Base-by-base conservation (phyloP, 768 basidiomycete species). In the Phlebiopsis flavidoalba region DNA sequence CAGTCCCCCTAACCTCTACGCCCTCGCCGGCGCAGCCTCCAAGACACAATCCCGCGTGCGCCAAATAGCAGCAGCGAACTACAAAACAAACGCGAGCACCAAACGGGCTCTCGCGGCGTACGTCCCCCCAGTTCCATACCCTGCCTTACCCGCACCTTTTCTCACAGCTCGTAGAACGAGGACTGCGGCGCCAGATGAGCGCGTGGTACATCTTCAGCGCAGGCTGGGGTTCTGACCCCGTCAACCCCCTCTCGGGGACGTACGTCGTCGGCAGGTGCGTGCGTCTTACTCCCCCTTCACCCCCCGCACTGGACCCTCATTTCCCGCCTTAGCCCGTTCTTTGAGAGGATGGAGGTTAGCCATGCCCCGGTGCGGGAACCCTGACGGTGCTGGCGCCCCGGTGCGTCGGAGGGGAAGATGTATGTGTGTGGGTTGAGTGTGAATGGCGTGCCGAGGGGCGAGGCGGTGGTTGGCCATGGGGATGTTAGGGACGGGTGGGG, bases 121-220 rank as follows among this genome's bases (percentile, higher is more conserved):
- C 22, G 80, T 31, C 26, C 26, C 26, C 26, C n/a, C n/a, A n/a
- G n/a, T 31, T 31, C 26, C 6, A n/a, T n/a, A n/a, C n/a, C n/a
- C n/a, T n/a, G n/a, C n/a, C n/a, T n/a, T n/a, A n/a, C n/a, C n/a
- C n/a, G n/a, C n/a, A n/a, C n/a, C n/a, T n/a, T n/a, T n/a, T n/a
- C n/a, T n/a, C n/a, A n/a, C n/a, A n/a, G n/a, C n/a, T n/a, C 56
- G 8, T 61, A 91, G 87, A 94, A 93, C 65, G 91, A 94, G 70
- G 91, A 94, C 68, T 93, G 91, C 64, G 91, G 91, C n/a, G n/a
- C 0, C 91, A 94, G 70, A 93, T 93, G 91, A 90, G 88, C 66
- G 88, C 91, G 0, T 93, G 91, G 91, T 93, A 87, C 65, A 79
- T 93, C 14, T 93, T 91, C 74, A 87, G 84, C 53, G 84, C 89